phyloP scores from a whole-genome alignment of 495 filamentous ascomycete genomes.

The Lasiosphaeriaceae sp. region DNA sequence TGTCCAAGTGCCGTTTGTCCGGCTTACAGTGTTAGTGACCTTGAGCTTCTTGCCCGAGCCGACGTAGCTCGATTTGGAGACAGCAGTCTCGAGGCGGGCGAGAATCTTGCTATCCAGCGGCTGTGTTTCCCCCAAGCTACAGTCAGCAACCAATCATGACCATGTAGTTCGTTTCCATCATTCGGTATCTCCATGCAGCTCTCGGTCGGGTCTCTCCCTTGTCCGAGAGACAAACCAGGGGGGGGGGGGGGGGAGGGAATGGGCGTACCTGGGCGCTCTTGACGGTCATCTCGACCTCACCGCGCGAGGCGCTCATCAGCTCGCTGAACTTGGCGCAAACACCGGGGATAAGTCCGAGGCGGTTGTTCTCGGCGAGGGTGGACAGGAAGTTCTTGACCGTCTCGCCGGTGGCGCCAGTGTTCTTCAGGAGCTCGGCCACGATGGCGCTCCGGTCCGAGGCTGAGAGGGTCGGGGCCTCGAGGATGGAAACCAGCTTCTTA shows the following conservation, averaged over 20 bases:
- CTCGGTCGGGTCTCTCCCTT: too few species aligned
- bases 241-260: background rate
- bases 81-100: slow-evolving; percentile 76
- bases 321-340: slow-evolving; percentile 82
- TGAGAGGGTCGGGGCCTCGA: slow-evolving; percentile 75
- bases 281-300: slow-evolving; percentile 88
- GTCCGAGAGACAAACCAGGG: background rate
- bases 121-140: slow-evolving; percentile 39
- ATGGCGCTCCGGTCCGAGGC: slow-evolving; percentile 76
- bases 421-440: slow-evolving; percentile 78
- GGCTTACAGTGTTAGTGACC: slow-evolving; percentile 79
- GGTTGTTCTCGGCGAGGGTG: slow-evolving; percentile 92
- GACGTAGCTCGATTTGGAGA: slow-evolving; percentile 82
- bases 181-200: too few species aligned
- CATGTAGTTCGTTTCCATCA: too few species aligned
- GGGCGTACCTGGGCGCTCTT: slow-evolving; percentile 80
- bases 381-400: slow-evolving; percentile 90
- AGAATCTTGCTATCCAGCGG: slow-evolving; percentile 84
- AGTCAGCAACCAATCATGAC: slow-evolving; percentile 2
- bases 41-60: slow-evolving; percentile 96
- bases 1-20: background rate
- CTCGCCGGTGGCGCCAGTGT: slow-evolving; percentile 63
- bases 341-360: slow-evolving; percentile 73
- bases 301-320: slow-evolving; percentile 83
- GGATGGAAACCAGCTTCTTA: slow-evolving; percentile 68